These are phyloP conservation scores for Limonium bicolor DNA, from an alignment of 148 eudicot genomes.

Conservation along the genomic window DNA sequence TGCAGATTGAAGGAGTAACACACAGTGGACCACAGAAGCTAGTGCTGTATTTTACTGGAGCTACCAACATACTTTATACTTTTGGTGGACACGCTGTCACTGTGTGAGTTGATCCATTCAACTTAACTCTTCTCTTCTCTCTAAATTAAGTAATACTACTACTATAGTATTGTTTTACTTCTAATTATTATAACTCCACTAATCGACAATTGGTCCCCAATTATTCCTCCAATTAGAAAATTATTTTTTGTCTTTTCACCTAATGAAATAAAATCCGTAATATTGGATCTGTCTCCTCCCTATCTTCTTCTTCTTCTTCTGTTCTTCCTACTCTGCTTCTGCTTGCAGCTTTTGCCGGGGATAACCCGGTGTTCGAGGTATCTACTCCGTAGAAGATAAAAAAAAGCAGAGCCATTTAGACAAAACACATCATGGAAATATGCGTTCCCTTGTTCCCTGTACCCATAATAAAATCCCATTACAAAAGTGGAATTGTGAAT, in stretches of 20 bases:
- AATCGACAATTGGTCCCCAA: too few species aligned
- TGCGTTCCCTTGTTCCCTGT: background rate
- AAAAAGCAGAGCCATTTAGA: background rate
- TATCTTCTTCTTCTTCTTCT: background rate
- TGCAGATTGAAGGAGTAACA: constrained; percentile 45
- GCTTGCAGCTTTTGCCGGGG: constrained; percentile 9
- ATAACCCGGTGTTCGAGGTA: background rate
- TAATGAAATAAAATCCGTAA: background rate
- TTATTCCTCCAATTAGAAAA: too few species aligned
- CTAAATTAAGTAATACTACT: background rate
- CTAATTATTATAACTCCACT: background rate
- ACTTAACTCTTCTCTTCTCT: constrained; percentile 1
- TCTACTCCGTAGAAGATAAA: too few species aligned
- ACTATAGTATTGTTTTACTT: background rate
- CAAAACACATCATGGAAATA: background rate
- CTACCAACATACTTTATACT: constrained; percentile 79
- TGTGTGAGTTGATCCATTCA: constrained; percentile 38
- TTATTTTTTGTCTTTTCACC: background rate
- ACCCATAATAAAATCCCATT: too few species aligned
- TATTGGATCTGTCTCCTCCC: constrained; percentile 3
- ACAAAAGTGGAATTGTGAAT: too few species aligned
- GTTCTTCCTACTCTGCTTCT: background rate
- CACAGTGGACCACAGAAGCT: constrained; percentile 60
- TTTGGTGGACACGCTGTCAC: constrained; percentile 97
- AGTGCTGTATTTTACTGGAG: constrained; percentile 83